Conservation (phyloP, 495 filamentous ascomycete species). For the Penicillium mononematosum region DNA sequence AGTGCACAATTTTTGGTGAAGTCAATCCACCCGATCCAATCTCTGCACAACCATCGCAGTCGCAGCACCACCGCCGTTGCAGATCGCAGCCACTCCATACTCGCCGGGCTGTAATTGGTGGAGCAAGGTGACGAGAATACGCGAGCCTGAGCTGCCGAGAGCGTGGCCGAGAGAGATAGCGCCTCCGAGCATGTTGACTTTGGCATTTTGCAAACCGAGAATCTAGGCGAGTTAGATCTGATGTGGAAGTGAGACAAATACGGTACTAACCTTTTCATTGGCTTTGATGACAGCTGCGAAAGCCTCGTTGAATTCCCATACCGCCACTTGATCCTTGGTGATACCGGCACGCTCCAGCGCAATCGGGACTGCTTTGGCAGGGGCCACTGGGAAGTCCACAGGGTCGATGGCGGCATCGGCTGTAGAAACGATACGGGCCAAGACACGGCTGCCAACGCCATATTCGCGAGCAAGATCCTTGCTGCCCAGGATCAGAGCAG, state of each 20-base stretch:
- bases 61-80: slow-evolving; percentile 92
- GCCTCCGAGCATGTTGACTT: slow-evolving; percentile 85
- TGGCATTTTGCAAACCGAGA: slow-evolving; percentile 70
- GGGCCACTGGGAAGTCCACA: slow-evolving; percentile 93
- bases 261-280: slow-evolving; percentile 70
- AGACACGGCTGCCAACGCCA: slow-evolving; percentile 67
- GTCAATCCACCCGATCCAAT: slow-evolving; percentile 61
- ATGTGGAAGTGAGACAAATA: not conserved
- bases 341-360: slow-evolving; percentile 88
- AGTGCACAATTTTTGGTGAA: not conserved
- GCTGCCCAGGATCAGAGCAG: slow-evolving; percentile 81
- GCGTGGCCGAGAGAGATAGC: slow-evolving; percentile 95
- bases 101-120: slow-evolving; percentile 89
- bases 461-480: slow-evolving; percentile 73
- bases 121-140: slow-evolving; percentile 85
- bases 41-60: slow-evolving; percentile 91
- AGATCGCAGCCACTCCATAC: slow-evolving; percentile 93
- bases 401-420: slow-evolving; percentile 93
- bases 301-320: slow-evolving; percentile 99
- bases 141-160: slow-evolving; percentile 87
- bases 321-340: slow-evolving; percentile 78
- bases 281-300: slow-evolving; percentile 96
- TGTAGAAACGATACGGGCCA: slow-evolving; percentile 79
- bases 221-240: slow-evolving; percentile 52
- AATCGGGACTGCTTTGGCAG: slow-evolving; percentile 86